A percentile compares a stretch with the other conserved stretches of the same genome.
These are phyloP conservation scores for Lasiosphaeria ovina DNA, from an alignment of 495 filamentous ascomycete genomes.

Conservation along the genomic window DNA sequence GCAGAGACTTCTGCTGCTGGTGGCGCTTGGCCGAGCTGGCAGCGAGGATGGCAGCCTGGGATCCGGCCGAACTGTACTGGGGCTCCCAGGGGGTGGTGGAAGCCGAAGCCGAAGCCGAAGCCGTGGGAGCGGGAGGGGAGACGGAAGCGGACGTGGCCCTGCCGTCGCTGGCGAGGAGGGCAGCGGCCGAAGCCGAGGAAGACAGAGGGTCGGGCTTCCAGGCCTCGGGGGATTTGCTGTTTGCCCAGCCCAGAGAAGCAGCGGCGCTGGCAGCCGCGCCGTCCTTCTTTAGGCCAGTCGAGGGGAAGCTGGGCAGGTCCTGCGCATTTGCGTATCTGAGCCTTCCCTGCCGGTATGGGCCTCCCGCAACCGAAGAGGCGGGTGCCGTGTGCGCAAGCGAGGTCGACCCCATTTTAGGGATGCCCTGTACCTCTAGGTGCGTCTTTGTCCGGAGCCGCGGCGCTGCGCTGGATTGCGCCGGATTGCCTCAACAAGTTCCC, in stretches of 20 bases:
- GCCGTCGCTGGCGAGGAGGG: constrained; percentile 66
- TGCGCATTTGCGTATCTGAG: constrained; percentile 66
- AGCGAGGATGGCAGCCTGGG: constrained; percentile 65
- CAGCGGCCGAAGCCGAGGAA: constrained; percentile 65
- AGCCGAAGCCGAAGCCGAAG: too few relatives aligned
- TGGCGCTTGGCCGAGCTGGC: constrained; percentile 59
- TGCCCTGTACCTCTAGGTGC: too few relatives aligned
- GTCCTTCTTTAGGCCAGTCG: constrained; percentile 58
- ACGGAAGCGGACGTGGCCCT: constrained; percentile 53
- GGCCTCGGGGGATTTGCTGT: constrained; percentile 57
- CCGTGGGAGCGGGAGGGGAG: background rate
- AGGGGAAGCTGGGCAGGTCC: constrained; percentile 66
- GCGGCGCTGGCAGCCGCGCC: constrained; percentile 70
- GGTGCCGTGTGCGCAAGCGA: constrained; percentile 14
- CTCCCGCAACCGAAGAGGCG: background rate
- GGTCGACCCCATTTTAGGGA: constrained; percentile 9
- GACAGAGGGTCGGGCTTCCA: constrained; percentile 58
- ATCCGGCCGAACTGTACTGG: constrained; percentile 57
- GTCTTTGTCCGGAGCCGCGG: too few relatives aligned
- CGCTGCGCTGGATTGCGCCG: too few relatives aligned
- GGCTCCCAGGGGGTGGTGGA: constrained; percentile 30
- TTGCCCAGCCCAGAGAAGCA: constrained; percentile 68
- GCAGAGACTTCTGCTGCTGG: constrained; percentile 39
- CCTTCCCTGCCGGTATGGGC: constrained; percentile 47
- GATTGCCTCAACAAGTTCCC: too few relatives aligned